Evolutionary conservation across 345 rosid species (phyloP), one percentile per base, ranked within the genome.

Genomic region (Triadica sebifera): DNA sequence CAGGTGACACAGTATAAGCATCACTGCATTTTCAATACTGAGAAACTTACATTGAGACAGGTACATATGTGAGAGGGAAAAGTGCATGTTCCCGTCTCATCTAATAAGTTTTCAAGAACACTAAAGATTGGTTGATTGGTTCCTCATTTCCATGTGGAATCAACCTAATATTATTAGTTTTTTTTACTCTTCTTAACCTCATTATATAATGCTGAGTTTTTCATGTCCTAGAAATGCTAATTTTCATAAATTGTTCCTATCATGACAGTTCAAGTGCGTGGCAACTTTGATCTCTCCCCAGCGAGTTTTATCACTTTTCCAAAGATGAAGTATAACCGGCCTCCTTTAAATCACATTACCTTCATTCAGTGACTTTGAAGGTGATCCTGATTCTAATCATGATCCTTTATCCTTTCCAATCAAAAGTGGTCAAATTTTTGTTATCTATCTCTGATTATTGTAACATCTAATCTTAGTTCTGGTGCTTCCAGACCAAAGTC

Each of bases 191-290:
- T 29, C 34, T 29, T 29, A 29, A 2, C 34, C 34, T 29, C 34
- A 29, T 29, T 10, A 19, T 39, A 2, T 46, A 41, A 9, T 3
- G 13, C 50, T 11, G 6, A 2, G 34, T 51, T 64, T 58, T 39
- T 13, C 55, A 11, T 65, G 63, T 64, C 62, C 59, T 2, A 6
- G 58, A 51, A 1, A 39, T n/a, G 24, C 67, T 3, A 34, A 41
- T 29, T 73, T 72, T 72, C 52, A 67, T 41, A 34, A 29, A 56
- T 58, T 71, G 8, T 72, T 39, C 24, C 62, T 22, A 8, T 50
- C 65, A 16, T 85, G 67, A 73, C 94, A 94, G 98, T 94, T 89
- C 89, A 91, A 89, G 76, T 58, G 87, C 9, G 97, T 91, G 77
- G 93, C 98, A 43, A 86, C 73, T 60, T 65, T 89, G 89, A 82